phyloP scores from a whole-genome alignment of 1,284 basidiomycete genomes.

The Cryptococcus maquisensis region DNA sequence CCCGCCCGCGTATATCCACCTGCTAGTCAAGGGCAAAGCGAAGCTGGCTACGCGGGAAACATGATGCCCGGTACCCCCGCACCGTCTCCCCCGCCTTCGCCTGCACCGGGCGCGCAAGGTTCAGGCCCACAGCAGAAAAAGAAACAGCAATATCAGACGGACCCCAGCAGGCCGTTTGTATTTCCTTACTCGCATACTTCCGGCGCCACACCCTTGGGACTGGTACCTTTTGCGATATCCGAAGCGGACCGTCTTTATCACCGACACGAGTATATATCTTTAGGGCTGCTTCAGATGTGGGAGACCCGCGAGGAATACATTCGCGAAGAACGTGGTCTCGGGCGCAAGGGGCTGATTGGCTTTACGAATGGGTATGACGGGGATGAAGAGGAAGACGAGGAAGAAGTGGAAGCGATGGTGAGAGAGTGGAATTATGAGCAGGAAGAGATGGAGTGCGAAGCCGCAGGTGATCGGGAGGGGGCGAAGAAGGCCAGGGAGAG shows the following conservation, averaged over 20 bases:
- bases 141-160: constrained; percentile 98
- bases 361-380: constrained; percentile 50
- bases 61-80: constrained; percentile 72
- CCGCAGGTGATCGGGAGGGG: constrained; percentile 54
- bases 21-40: background rate
- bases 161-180: constrained; percentile 88
- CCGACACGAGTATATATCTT: constrained; percentile 83
- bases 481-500: constrained; percentile 64
- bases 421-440: constrained; percentile 63
- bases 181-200: constrained; percentile 76
- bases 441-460: constrained; percentile 55
- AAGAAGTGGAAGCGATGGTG: constrained; percentile 53
- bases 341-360: constrained; percentile 52
- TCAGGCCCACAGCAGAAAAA: constrained; percentile 56
- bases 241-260: constrained; percentile 90
- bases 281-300: constrained; percentile 92
- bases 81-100: constrained; percentile 78
- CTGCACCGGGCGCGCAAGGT: constrained; percentile 56
- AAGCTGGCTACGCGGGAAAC: background rate
- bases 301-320: constrained; percentile 90
- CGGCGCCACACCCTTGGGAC: constrained; percentile 33
- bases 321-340: constrained; percentile 85
- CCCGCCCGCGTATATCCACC: constrained; percentile 18
- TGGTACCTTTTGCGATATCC: constrained; percentile 90
- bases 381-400: constrained; percentile 40